Conservation (phyloP, 1,284 basidiomycete species). For the Boletus semigastroideus region DNA sequence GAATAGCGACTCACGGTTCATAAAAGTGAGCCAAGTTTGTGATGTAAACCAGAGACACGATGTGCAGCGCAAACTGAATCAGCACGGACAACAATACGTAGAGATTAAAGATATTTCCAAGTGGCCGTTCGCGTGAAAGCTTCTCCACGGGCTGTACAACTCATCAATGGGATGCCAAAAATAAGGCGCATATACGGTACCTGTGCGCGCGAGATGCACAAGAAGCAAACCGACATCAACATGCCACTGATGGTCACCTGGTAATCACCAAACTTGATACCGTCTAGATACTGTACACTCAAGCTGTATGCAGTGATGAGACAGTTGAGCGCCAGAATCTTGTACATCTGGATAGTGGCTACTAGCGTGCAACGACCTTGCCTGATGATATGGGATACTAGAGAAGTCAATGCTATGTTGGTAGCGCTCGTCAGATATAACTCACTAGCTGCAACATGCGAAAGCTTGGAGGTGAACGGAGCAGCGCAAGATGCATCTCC, state of each 20-base stretch:
- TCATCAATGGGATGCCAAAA: conserved; percentile 1
- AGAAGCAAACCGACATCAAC: conserved; percentile 96
- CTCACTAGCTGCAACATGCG: conserved; percentile 89
- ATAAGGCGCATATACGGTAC: conserved; percentile 41
- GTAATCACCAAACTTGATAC: conserved; percentile 98
- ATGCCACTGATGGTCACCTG: conserved; percentile 92
- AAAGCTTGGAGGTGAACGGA: conserved; percentile 94
- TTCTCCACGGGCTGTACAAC: conserved; percentile 80
- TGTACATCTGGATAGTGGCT: conserved; percentile 98
- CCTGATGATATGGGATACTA: conserved; percentile 92
- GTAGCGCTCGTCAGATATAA: conserved; percentile 12
- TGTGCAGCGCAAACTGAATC: conserved; percentile 90
- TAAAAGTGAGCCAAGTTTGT: conserved; percentile 76
- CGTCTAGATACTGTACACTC: conserved; percentile 94
- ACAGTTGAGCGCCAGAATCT: conserved; percentile 94
- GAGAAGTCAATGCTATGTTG: conserved; percentile 6
- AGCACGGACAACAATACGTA: conserved; percentile 91
- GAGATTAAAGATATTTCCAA: conserved; percentile 94
- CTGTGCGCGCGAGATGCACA: conserved; percentile 96
- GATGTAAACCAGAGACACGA: conserved; percentile 86
- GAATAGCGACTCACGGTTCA: conserved; percentile 64
- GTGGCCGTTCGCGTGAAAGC: conserved; percentile 84
- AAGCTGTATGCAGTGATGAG: conserved; percentile 95
- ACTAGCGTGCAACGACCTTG: conserved; percentile 96
- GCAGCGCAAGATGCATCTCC: conserved; percentile 96